Evolutionary conservation across 768 basidiomycete genomes (phyloP), one percentile per base, ranked within the genome.

Genomic region (Tulasnella sp.): DNA sequence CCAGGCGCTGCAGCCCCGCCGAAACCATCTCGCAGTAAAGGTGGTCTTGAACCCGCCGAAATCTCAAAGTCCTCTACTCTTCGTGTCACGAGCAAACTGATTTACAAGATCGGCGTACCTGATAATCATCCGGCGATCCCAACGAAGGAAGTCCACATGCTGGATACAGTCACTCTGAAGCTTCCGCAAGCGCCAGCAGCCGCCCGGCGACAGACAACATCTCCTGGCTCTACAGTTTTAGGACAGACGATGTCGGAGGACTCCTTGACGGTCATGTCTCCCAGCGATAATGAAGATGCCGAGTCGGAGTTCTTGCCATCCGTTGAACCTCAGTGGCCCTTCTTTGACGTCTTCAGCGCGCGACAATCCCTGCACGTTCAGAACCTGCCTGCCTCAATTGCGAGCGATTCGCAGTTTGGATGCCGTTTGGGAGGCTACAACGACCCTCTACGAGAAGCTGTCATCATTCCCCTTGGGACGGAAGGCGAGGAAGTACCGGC

Each of bases 401-500:
- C 21, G 12, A 27, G 49, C 19, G 57, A 42, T 4, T 5, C 21
- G n/a, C 27, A 22, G 46, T 49, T 51, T 22, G 49, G 57, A 2
- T 22, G n/a, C 21, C 29, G 57, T 17, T 17, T 22, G 30, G 19
- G 62, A 24, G 62, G 66, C 1, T 67, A 63, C 64, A 66, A 66
- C 2, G 66, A 67, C 42, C 25, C 45, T 53, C 53, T 53, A 29
- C 46, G 64, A 11, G 64, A 67, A 38, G 64, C 66, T 0, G 59
- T 67, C 19, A 53, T 67, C 22, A 61, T 67, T 9, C 66, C 66
- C 5, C 60, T 67, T 25, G 46, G 56, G 19, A 54, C 61, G 10
- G 65, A 65, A 44, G 63, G 49, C 8, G 49, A 53, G 15, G 60
- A 41, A 30, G 57, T 60, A 1, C 66, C 66, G 7, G 53, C 51